phyloP scores from a whole-genome alignment of 129 eudicot genomes.

The Centaurea solstitialis region DNA sequence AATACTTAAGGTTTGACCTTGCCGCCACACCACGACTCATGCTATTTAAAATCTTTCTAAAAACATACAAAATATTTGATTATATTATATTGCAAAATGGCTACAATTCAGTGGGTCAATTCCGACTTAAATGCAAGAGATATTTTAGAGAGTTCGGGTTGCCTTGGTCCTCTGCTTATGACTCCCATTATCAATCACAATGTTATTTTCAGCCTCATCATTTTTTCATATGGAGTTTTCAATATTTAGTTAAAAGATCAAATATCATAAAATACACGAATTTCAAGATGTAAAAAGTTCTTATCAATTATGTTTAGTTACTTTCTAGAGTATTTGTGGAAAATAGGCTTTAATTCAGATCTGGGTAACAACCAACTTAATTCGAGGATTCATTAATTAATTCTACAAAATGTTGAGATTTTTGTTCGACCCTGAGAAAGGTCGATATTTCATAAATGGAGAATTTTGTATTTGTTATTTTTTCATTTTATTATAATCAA shows the following conservation, averaged over 20 bases:
- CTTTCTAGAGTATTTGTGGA: neutral
- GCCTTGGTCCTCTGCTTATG: neutral
- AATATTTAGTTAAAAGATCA: neutral
- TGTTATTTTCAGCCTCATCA: neutral
- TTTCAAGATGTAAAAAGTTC: neutral
- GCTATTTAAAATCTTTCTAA: no score
- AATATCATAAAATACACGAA: neutral
- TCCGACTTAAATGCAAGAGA: neutral
- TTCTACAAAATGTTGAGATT: neutral
- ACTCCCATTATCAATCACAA: neutral
- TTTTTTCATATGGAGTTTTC: neutral
- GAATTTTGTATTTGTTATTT: neutral
- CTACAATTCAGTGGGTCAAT: neutral
- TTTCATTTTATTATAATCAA: neutral
- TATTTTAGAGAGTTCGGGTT: constrained; percentile 1
- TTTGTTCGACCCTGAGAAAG: neutral
- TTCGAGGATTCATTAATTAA: no score
- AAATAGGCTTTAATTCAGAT: no score
- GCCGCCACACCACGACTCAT: no score
- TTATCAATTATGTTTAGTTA: neutral
- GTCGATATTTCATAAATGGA: neutral
- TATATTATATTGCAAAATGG: neutral
- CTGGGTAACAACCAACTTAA: neutral
- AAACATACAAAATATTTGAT: neutral
- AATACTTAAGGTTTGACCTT: no score